These are phyloP conservation scores for Sclerotiophoma versabilis DNA, from an alignment of 2,329 filamentous ascomycete genomes.

Conservation along the genomic window DNA sequence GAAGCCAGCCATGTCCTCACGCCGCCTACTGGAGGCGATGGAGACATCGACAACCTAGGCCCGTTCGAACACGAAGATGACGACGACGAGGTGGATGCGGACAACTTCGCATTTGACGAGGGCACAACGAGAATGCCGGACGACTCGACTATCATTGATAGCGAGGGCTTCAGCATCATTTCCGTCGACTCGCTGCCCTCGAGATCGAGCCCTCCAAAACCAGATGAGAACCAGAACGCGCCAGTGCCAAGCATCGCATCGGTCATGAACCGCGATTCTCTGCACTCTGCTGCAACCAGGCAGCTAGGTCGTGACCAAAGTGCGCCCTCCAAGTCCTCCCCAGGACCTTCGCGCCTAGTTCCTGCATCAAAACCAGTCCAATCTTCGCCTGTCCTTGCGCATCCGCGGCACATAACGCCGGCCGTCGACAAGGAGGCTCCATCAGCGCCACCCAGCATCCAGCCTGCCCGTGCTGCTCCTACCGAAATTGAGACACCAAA, in stretches of 20 bases:
- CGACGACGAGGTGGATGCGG: constrained; percentile 30
- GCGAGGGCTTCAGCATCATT: constrained; percentile 61
- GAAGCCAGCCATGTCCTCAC: constrained; percentile 32
- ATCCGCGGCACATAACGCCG: constrained; percentile 39
- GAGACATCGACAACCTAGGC: constrained; percentile 4
- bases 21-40: constrained; percentile 34
- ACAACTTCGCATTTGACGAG: constrained; percentile 40
- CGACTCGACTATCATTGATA: constrained; percentile 56
- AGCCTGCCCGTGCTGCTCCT: constrained; percentile 23
- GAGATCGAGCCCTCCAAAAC: constrained; percentile 37
- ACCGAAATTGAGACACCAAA: constrained; percentile 40
- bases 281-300: constrained; percentile 12
- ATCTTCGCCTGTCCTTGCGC: constrained; percentile 23
- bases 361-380: constrained; percentile 7
- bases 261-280: constrained; percentile 22
- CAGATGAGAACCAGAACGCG: constrained; percentile 12
- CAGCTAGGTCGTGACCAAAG: neutral
- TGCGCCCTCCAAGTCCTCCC: constrained; percentile 11
- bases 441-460: constrained; percentile 41
- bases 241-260: constrained; percentile 14
- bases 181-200: constrained; percentile 56
- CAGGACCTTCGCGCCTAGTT: constrained; percentile 8
- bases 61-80: constrained; percentile 24
- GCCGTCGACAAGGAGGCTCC: constrained; percentile 35
- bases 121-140: constrained; percentile 47